Percentiles rank a stretch among this genome's conserved stretches.
Conservation (phyloP, 164 flowering plant genomes). For the Vitis riparia region DNA sequence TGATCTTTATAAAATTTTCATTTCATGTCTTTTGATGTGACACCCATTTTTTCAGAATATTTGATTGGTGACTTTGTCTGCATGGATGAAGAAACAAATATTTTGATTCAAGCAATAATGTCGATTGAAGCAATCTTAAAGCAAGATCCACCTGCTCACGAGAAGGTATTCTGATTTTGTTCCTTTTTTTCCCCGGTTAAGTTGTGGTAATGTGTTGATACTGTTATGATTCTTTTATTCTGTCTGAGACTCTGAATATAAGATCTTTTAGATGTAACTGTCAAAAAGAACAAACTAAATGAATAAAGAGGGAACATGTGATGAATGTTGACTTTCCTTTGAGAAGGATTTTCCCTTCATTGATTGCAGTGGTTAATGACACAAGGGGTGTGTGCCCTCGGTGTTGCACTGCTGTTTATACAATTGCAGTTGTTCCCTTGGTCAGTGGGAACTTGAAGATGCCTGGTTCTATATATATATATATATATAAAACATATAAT, state of each 20-base stretch:
- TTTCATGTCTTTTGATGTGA: conserved; percentile 11
- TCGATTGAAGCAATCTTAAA: conserved; percentile 73
- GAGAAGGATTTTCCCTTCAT: too few species aligned
- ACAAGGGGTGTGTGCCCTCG: too few species aligned
- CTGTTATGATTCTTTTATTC: not conserved
- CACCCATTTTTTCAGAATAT: conserved; percentile 45
- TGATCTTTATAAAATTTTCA: not conserved
- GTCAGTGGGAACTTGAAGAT: too few species aligned
- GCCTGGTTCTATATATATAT: too few species aligned
- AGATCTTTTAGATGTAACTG: too few species aligned
- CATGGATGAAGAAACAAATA: conserved; percentile 57
- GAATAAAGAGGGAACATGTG: too few species aligned
- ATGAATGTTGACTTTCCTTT: too few species aligned
- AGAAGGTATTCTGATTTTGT: conserved; percentile 50
- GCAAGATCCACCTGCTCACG: conserved; percentile 67
- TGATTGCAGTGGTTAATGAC: too few species aligned
- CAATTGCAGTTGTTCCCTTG: too few species aligned
- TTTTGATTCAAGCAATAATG: conserved; percentile 77
- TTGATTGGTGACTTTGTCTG: conserved; percentile 30
- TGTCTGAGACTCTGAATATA: not conserved
- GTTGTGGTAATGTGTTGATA: not conserved
- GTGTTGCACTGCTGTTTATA: too few species aligned
- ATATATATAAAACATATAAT: too few species aligned
- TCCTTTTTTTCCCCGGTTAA: not conserved
- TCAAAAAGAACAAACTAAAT: too few species aligned